These are phyloP conservation scores for Platismatia glauca DNA, from an alignment of 495 filamentous ascomycete genomes.

Conservation along the genomic window DNA sequence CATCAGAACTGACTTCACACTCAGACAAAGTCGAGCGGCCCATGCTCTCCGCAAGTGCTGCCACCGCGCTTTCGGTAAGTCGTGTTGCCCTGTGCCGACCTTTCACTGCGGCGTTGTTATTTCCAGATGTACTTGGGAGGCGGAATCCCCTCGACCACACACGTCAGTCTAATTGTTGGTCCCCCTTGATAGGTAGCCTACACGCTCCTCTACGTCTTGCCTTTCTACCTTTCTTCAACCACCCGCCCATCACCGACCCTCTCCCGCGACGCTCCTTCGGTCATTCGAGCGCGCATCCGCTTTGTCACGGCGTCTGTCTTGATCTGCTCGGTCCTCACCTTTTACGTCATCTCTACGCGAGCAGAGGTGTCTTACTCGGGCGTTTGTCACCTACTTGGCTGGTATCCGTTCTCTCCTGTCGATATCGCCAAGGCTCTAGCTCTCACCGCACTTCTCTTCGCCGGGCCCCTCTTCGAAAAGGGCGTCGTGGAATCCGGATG, in stretches of 20 bases:
- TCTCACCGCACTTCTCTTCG: slow-evolving; percentile 72
- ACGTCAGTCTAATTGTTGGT: slow-evolving; percentile 9
- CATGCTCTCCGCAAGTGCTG: slow-evolving; percentile 39
- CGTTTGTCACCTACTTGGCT: slow-evolving; percentile 58
- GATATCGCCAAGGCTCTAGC: slow-evolving; percentile 51
- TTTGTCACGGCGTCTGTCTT: slow-evolving; percentile 65
- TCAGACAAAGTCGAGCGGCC: slow-evolving; percentile 31
- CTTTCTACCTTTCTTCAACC: slow-evolving; percentile 73
- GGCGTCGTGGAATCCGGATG: slow-evolving; percentile 63
- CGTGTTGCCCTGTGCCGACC: background rate
- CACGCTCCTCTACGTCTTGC: slow-evolving; percentile 78
- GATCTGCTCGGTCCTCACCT: slow-evolving; percentile 49
- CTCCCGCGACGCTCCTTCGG: slow-evolving; percentile 78
- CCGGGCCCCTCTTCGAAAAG: slow-evolving; percentile 73
- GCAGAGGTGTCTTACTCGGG: slow-evolving; percentile 38
- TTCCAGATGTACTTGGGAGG: no score
- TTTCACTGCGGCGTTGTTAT: background rate
- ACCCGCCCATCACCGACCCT: slow-evolving; percentile 76
- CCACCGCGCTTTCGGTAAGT: slow-evolving; percentile 46
- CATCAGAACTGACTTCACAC: background rate
- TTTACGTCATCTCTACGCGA: slow-evolving; percentile 47
- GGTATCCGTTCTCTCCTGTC: slow-evolving; percentile 58
- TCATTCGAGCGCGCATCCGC: slow-evolving; percentile 75
- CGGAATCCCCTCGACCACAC: no score
- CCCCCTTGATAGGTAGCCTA: slow-evolving; percentile 50